Conservation (phyloP, 2,329 filamentous ascomycete species). For the Calcarisporium arbuscula region DNA sequence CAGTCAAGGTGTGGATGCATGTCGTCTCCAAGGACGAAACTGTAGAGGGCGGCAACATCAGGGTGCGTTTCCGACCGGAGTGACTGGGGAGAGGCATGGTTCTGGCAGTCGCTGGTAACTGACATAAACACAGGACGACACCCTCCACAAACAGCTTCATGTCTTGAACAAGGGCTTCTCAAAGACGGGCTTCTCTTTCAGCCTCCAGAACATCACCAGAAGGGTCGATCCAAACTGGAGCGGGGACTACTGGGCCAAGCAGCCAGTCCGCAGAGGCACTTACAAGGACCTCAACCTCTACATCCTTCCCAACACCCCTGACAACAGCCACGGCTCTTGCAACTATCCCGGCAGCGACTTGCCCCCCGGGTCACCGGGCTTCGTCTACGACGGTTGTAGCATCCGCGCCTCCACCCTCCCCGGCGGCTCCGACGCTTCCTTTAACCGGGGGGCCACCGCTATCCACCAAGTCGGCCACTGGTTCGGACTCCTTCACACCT, state of each 20-base stretch:
- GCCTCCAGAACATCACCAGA: constrained; percentile 30
- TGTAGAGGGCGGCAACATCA: constrained; percentile 25
- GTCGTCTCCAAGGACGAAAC: constrained; percentile 25
- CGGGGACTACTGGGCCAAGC: constrained; percentile 28
- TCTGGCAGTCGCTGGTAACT: no score
- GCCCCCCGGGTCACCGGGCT: constrained; percentile 5
- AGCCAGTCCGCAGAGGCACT: constrained; percentile 31
- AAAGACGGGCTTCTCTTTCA: constrained; percentile 35
- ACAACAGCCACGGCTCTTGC: constrained; percentile 29
- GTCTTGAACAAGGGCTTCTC: constrained; percentile 37
- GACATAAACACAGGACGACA: neutral
- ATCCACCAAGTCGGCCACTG: constrained; percentile 38
- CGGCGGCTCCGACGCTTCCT: constrained; percentile 21
- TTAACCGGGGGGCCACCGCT: constrained; percentile 16
- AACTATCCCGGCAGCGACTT: constrained; percentile 30
- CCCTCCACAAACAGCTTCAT: constrained; percentile 1
- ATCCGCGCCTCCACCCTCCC: constrained; percentile 11
- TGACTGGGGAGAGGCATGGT: no score
- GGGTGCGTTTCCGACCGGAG: no score
- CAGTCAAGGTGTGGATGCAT: constrained; percentile 29
- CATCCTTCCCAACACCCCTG: constrained; percentile 28
- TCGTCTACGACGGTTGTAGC: constrained; percentile 14
- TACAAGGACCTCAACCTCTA: constrained; percentile 39
- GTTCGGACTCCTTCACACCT: constrained; percentile 37
- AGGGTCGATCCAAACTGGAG: constrained; percentile 41